Base-by-base conservation (phyloP, 1,139 yeast species). In the Hansenula sp. region DNA sequence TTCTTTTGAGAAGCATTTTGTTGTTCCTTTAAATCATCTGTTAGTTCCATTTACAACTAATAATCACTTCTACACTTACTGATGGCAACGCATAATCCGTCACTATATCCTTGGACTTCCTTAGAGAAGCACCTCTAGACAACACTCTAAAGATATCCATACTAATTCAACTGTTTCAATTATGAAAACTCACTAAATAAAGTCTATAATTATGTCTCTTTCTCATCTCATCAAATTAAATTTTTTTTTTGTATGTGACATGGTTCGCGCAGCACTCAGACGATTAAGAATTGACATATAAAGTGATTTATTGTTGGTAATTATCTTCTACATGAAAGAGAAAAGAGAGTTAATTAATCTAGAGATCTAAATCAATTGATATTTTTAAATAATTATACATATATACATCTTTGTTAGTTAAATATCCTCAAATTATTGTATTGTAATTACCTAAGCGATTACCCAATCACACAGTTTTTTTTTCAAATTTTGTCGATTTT, bases 111-210 rank as follows among this genome's bases (percentile, higher is more conserved):
- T 69, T 75, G 31, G 72, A 62, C 57, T 80, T 79, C 57, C 79
- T 80, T 40, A 90, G 66, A 19, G 80, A 72, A 0, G 97, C 96
- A 18, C 97, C 97, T 57, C 97, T 71, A 1, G 89, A 73, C 38
- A 92, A 72, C 4, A 92, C 80, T 54, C 88, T 73, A 60, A 92
- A 90, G 49, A 90, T 83, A 66, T 92, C 98, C 98, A 92, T 90
- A n/a, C n/a, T n/a, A n/a, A n/a, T n/a, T n/a, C n/a, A n/a, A n/a
- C n/a, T n/a, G n/a, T n/a, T n/a, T n/a, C n/a, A n/a, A n/a, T n/a
- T n/a, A n/a, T n/a, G n/a, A n/a, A n/a, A n/a, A n/a, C n/a, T n/a
- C n/a, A n/a, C n/a, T n/a, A n/a, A n/a, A n/a, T n/a, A n/a, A n/a
- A n/a, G n/a, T n/a, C n/a, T n/a, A n/a, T n/a, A n/a, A n/a, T n/a